A percentile compares a stretch with the other conserved stretches of the same genome.
Conservation (phyloP, 31 red algal genomes). For the Asparagopsis taxiformis region DNA sequence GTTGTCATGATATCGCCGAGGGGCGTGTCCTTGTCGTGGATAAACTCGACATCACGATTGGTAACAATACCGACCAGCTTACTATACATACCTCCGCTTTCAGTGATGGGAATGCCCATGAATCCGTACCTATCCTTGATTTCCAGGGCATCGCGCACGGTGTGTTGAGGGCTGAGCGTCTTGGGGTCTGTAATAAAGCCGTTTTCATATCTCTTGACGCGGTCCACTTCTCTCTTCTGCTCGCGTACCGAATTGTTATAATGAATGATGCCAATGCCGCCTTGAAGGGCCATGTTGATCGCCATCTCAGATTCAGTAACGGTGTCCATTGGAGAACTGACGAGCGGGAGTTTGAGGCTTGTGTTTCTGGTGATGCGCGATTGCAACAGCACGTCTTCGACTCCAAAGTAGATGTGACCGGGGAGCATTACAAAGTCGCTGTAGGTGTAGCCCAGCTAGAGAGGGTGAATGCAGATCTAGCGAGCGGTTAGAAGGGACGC, state of each 20-base stretch:
- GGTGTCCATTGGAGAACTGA: constrained; percentile 98
- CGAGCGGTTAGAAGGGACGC: constrained; percentile 7
- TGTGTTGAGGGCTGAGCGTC: constrained; percentile 78
- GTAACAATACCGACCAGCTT: constrained; percentile 97
- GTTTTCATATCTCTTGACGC: constrained; percentile 98
- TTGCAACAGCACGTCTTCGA: constrained; percentile 76
- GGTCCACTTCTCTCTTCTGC: constrained; percentile 91
- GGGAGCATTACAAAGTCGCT: constrained; percentile 97
- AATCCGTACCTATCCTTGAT: constrained; percentile 95
- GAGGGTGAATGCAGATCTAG: constrained; percentile 10
- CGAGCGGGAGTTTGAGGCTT: constrained; percentile 76
- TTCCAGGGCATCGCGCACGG: constrained; percentile 88
- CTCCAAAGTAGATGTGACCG: constrained; percentile 96
- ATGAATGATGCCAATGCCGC: constrained; percentile 98
- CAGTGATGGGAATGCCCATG: constrained; percentile 97
- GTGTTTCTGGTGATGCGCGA: constrained; percentile 78
- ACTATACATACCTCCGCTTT: constrained; percentile 88
- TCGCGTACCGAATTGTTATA: constrained; percentile 91
- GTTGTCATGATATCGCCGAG: constrained; percentile 90
- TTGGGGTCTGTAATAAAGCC: constrained; percentile 99
- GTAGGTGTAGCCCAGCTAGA: constrained; percentile 84
- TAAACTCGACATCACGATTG: constrained; percentile 98
- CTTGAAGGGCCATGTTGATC: constrained; percentile 98
- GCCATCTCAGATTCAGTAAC: constrained; percentile 99
- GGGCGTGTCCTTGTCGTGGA: constrained; percentile 73